Conservation (phyloP, 2,329 filamentous ascomycete species). For the Phyllosticta capitalensis region DNA sequence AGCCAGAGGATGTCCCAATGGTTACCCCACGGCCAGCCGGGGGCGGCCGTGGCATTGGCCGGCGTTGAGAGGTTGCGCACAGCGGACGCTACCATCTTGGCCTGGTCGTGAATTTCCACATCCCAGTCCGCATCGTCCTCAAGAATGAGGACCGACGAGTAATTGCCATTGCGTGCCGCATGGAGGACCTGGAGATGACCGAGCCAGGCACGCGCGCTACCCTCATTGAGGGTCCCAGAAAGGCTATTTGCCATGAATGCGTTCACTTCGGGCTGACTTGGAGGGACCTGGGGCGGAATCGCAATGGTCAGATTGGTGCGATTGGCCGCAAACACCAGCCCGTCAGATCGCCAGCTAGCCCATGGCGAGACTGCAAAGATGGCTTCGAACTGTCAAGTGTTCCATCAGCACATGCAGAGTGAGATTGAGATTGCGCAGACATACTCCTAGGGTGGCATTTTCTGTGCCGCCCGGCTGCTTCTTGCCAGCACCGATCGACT, state of each 20-base stretch:
- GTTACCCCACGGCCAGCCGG: conserved; percentile 7
- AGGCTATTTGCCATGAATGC: not conserved
- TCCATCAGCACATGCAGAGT: not conserved
- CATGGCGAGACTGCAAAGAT: conserved; percentile 10
- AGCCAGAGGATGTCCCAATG: conserved; percentile 11
- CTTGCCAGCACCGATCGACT: not conserved
- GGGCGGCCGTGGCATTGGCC: not conserved
- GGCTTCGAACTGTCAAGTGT: conserved; percentile 8
- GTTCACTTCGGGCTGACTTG: not conserved
- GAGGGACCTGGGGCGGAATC: conserved; percentile 6
- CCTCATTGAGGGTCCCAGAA: not conserved
- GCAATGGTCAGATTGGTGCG: conserved; percentile 10
- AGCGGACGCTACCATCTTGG: not conserved
- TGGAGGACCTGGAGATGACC: conserved; percentile 12
- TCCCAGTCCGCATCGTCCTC: conserved; percentile 14
- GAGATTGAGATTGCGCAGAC: not conserved
- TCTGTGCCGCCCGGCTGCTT: conserved; percentile 3
- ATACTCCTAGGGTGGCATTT: conserved; percentile 11
- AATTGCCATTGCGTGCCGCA: not conserved
- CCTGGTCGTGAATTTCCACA: conserved; percentile 5
- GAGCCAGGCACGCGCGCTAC: conserved; percentile 10
- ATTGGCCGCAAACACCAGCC: conserved; percentile 9
- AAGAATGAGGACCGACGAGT: conserved; percentile 9
- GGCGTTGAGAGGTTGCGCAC: conserved; percentile 4
- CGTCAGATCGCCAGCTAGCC: conserved; percentile 10